Evolutionary conservation across 106 monocot species (phyloP).

Genomic region (Dendrobium huoshanense): DNA sequence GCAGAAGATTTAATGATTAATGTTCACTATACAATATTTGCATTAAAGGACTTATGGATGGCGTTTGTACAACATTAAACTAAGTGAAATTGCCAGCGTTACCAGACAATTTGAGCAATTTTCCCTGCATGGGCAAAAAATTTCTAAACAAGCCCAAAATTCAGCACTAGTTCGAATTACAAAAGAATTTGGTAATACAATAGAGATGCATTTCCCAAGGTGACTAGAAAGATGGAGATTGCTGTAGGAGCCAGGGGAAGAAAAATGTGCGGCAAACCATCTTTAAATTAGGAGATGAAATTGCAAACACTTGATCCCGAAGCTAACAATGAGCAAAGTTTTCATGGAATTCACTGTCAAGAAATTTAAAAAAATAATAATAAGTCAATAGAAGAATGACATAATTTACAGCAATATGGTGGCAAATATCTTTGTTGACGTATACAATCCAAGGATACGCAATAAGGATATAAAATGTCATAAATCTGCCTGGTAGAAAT

Average conservation of each 20-base stretch:
- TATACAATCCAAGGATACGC: too few species aligned
- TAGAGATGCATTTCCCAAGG: not conserved
- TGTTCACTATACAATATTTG: constrained; percentile 4
- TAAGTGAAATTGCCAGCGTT: not conserved
- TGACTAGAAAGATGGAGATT: constrained; percentile 1
- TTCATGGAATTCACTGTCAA: not conserved
- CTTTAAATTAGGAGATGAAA: constrained; percentile 7
- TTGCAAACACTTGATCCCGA: constrained; percentile 5
- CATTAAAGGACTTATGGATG: not conserved
- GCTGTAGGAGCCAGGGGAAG: not conserved
- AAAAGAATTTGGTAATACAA: constrained; percentile 7
- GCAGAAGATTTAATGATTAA: constrained; percentile 2
- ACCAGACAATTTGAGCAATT: not conserved
- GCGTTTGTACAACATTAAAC: not conserved
- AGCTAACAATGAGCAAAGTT: not conserved
- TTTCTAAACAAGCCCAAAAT: constrained; percentile 6
- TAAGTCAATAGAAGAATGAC: not conserved
- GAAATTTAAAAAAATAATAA: not conserved
- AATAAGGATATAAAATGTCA: too few species aligned
- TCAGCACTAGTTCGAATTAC: constrained; percentile 5
- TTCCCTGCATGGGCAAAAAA: constrained; percentile 6
- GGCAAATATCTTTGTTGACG: not conserved
- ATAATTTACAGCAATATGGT: not conserved
- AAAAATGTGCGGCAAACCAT: constrained; percentile 4
- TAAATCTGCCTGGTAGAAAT: not conserved